phyloP scores from a whole-genome alignment of 306 rosid species.

The Arachis hypogaea region DNA sequence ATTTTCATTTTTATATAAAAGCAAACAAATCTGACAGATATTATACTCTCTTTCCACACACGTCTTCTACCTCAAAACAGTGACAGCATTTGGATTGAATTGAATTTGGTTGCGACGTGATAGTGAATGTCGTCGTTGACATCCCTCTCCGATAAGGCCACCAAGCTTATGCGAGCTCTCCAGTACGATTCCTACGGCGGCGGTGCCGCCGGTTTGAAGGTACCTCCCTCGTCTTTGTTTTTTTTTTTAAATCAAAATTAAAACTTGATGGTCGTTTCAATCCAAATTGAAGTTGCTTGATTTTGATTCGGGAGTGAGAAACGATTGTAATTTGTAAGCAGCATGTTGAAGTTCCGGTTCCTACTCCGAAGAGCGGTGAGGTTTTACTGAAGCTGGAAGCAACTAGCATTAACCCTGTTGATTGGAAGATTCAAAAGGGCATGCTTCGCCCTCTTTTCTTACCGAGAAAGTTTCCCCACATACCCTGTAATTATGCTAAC shows the following conservation, averaged over 20 bases:
- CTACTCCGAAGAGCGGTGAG: constrained; percentile 55
- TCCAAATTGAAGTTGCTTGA: neutral
- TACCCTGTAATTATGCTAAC: constrained; percentile 51
- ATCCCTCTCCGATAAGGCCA: neutral
- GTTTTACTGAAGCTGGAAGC: constrained; percentile 71
- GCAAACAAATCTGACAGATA: too few relatives aligned
- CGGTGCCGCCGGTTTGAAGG: constrained; percentile 50
- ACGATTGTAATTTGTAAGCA: constrained; percentile 28
- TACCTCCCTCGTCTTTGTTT: neutral
- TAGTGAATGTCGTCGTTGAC: neutral
- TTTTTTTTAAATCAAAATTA: neutral
- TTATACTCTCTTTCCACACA: neutral
- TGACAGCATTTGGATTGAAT: neutral
- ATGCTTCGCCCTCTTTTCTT: constrained; percentile 37
- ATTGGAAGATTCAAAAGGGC: constrained; percentile 83
- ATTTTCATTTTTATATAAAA: too few relatives aligned
- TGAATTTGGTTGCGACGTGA: neutral
- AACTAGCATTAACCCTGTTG: constrained; percentile 61
- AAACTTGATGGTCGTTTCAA: neutral
- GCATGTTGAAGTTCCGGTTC: constrained; percentile 79
- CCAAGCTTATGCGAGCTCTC: constrained; percentile 39
- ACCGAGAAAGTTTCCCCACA: constrained; percentile 61
- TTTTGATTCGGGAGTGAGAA: neutral
- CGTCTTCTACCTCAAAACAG: neutral
- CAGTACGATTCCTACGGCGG: constrained; percentile 47